These are phyloP conservation scores for Trichoderma sp. DNA, from an alignment of 2,329 filamentous ascomycete species.

Conservation along the genomic window DNA sequence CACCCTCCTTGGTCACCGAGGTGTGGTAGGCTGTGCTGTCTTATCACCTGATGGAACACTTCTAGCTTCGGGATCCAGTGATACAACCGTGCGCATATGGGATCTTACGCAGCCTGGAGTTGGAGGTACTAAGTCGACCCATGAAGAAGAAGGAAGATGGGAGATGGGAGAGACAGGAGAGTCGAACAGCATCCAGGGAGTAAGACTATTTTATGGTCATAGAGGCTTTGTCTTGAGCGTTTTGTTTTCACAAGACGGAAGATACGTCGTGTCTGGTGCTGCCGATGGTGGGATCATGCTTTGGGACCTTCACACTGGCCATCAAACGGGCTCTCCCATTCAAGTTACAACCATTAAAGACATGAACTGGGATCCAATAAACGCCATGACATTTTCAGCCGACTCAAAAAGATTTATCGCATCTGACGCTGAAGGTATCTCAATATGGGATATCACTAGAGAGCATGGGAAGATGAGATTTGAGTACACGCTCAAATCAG, in stretches of 20 bases:
- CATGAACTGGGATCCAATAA: not conserved
- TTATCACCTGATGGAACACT: not conserved
- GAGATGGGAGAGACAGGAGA: not conserved
- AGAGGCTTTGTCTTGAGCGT: not conserved
- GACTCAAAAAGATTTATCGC: not conserved
- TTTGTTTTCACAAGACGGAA: not conserved
- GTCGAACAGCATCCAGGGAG: not conserved
- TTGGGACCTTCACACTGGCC: not conserved
- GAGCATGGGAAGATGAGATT: not conserved
- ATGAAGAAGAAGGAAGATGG: no score
- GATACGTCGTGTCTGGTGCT: not conserved
- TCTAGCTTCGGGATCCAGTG: not conserved
- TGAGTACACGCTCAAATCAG: not conserved
- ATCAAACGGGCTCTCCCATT: not conserved
- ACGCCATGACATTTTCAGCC: not conserved
- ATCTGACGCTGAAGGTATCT: not conserved
- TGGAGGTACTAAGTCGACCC: not conserved
- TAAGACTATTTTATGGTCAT: not conserved
- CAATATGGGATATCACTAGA: not conserved
- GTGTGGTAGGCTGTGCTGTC: not conserved
- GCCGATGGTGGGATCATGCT: not conserved
- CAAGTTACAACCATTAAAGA: not conserved
- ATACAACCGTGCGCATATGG: not conserved
- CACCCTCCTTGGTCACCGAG: not conserved
- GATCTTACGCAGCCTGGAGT: not conserved